Percentiles rank a stretch among this genome's conserved stretches.
These are phyloP conservation scores for Xylaria telfairii DNA, from an alignment of 495 filamentous ascomycete species.

Conservation along the genomic window DNA sequence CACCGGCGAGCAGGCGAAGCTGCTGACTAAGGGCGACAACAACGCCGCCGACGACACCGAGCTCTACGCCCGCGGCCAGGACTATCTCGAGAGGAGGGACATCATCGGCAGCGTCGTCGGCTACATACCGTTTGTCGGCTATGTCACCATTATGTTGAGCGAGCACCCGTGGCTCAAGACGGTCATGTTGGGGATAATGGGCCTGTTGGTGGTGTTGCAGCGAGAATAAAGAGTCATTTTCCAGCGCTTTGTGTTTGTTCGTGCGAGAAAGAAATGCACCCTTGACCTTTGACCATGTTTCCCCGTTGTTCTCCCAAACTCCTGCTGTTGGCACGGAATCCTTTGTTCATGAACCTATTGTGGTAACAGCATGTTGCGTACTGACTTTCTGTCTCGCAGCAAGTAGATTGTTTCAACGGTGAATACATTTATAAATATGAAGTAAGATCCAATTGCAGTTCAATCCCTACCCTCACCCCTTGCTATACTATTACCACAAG, in stretches of 20 bases:
- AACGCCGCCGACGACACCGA: slow-evolving; percentile 94
- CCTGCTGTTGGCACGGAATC: not conserved
- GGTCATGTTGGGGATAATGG: slow-evolving; percentile 92
- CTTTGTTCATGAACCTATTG: slow-evolving; percentile 10
- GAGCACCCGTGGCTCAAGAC: slow-evolving; percentile 99
- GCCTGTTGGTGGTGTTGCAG: slow-evolving; percentile 90
- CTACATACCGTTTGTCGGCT: slow-evolving; percentile 96
- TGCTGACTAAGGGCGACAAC: slow-evolving; percentile 99
- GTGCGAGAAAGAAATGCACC: not conserved
- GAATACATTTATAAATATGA: slow-evolving; percentile 2
- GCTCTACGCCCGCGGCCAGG: slow-evolving; percentile 84
- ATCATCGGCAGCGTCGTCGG: slow-evolving; percentile 93
- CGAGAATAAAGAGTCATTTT: slow-evolving; percentile 64
- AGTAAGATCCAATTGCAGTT: not conserved
- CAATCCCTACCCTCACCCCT: not conserved
- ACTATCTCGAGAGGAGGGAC: slow-evolving; percentile 83
- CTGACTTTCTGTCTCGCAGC: not conserved
- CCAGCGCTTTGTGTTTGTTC: not conserved
- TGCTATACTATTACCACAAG: not conserved
- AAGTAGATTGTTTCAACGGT: not conserved
- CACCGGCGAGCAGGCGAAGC: slow-evolving; percentile 54
- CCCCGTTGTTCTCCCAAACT: not conserved
- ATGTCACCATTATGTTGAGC: slow-evolving; percentile 94
- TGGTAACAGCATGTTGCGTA: not conserved
- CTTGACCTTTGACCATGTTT: not conserved